Evolutionary conservation across 495 filamentous ascomycete genomes (phyloP), one percentile per base, ranked within the genome.

Genomic region (Xanthoparmelia taractica): DNA sequence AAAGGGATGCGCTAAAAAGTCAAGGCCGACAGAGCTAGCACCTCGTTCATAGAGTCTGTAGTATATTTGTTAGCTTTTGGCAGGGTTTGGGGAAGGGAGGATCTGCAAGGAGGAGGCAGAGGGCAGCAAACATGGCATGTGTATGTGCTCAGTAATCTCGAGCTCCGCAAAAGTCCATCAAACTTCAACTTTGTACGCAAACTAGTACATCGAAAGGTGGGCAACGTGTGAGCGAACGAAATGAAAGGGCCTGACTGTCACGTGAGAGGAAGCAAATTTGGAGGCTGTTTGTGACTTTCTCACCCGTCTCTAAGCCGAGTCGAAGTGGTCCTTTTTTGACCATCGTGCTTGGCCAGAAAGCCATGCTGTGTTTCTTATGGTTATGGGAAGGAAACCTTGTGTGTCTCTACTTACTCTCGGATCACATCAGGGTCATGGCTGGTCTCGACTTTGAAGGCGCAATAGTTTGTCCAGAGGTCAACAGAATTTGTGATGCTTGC

Each of bases 381-480:
- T 79, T 82, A 79, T 79, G 83, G 85, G 82, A 86, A 87, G 83
- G 81, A 89, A 91, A 88, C 75, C 73, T 76, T 79, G 76, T 79
- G 71, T 74, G 70, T 76, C 70, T 76, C 71, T 78, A 97, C 94
- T 97, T 96, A 98, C 94, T 97, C 94, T 96, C 95, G 87, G 78
- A 97, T 96, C 73, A 93, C 83, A 70, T 96, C 89, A 63, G 89
- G 80, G 68, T 95, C 91, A 79, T 99, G 94, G 68, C 87, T 93
- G 56, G 95, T 97, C 67, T 97, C 91, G 73, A 91, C 89, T 74
- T 99, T 99, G 84, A 97, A 97, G 66, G 83, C 80, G 79, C 93
- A 97, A 78, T 97, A 99, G 67, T 93, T 92, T 45, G 90, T 87
- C 94, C 94, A 99, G 40, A 97, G 81, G 70, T 97, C 94, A 65